Evolutionary conservation across 1,139 yeast genomes (phyloP).

Genomic region (Geotrichum klebahnii): DNA sequence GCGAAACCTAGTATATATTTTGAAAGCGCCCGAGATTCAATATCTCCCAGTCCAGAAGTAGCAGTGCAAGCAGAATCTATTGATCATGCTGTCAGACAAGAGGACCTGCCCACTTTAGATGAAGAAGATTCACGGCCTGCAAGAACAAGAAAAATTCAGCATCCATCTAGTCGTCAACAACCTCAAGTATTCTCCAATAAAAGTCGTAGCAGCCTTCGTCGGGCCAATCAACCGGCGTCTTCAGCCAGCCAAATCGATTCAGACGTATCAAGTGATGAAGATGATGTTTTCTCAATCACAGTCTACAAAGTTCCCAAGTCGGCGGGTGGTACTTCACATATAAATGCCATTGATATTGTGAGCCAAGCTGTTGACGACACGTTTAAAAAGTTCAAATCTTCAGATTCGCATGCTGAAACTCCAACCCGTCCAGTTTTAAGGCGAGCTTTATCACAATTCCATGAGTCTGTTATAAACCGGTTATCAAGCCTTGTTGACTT

Average conservation of each 20-base stretch:
- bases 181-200: not conserved
- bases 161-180: not conserved
- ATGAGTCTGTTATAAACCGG: slow-evolving; percentile 24
- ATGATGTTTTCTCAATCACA: slow-evolving; percentile 14
- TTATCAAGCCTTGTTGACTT: slow-evolving; percentile 26
- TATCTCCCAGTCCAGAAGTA: not conserved
- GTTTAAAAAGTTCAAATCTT: slow-evolving; percentile 17
- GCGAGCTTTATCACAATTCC: slow-evolving; percentile 23
- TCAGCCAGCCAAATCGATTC: not conserved
- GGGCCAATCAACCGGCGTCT: not conserved
- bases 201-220: not conserved
- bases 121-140: not conserved
- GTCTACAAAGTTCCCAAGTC: slow-evolving; percentile 19
- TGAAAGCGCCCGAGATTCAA: not conserved
- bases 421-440: slow-evolving; percentile 16
- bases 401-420: slow-evolving; percentile 8
- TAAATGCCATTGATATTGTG: slow-evolving; percentile 32
- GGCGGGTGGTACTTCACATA: slow-evolving; percentile 12
- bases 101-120: not conserved
- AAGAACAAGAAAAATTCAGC: not conserved
- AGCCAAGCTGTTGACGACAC: slow-evolving; percentile 25
- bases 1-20: no score
- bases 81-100: not conserved
- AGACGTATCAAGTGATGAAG: slow-evolving; percentile 8
- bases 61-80: not conserved